Evolutionary conservation across 208 protist genomes (phyloP).

Genomic region (Leptomonas seymouri): DNA sequence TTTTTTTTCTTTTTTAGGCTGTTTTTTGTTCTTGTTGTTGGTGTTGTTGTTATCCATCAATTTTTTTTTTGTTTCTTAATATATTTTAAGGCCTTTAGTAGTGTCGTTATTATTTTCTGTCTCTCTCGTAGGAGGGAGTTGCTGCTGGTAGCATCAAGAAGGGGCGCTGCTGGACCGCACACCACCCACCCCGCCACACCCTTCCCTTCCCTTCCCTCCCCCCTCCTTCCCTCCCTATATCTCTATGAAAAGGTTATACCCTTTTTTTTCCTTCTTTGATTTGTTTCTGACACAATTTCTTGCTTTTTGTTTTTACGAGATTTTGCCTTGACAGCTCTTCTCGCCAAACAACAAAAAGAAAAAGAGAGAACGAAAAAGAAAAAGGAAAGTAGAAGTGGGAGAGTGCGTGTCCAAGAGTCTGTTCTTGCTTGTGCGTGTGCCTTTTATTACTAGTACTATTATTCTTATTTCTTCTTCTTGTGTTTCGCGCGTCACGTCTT

Average conservation of each 20-base stretch:
- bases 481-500: too few species aligned
- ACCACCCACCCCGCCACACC: too few species aligned
- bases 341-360: too few species aligned
- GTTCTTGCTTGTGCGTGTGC: slow-evolving; percentile 16
- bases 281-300: neutral
- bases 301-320: neutral
- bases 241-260: neutral
- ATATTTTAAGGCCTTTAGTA: too few species aligned
- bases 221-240: slow-evolving; percentile 9
- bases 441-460: slow-evolving; percentile 19
- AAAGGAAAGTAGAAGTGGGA: too few species aligned
- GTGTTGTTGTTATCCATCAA: neutral
- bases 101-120: too few species aligned
- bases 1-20: too few species aligned
- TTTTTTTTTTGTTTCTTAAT: neutral
- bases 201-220: slow-evolving; percentile 1
- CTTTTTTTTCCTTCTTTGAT: slow-evolving; percentile 1
- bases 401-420: too few species aligned
- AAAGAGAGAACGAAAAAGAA: too few species aligned
- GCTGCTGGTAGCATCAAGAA: too few species aligned
- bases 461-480: neutral
- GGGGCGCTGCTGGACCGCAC: too few species aligned
- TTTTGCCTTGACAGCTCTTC: neutral
- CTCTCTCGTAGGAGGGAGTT: too few species aligned
- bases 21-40: neutral